Evolutionary conservation across 164 flowering plant species (phyloP).

Genomic region (Piper longum): DNA sequence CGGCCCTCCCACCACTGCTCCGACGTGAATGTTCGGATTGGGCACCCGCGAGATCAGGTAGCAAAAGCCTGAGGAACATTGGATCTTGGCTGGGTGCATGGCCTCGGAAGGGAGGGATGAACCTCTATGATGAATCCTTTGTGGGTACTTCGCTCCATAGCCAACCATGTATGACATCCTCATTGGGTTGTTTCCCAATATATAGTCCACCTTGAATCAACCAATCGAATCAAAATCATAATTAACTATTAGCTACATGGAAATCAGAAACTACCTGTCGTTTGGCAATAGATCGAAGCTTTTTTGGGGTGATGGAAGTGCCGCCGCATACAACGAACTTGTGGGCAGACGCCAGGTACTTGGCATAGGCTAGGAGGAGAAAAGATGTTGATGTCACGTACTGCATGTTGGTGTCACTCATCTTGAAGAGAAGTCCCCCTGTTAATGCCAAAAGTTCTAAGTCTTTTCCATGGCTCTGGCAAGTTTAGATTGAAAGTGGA

Average conservation of each 20-base stretch:
- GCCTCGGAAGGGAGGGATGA: conserved; percentile 67
- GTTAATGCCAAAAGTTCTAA: conserved; percentile 1
- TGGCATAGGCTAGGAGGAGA: conserved; percentile 64
- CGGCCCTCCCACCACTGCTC: conserved; percentile 86
- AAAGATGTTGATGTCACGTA: conserved; percentile 76
- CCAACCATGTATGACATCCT: conserved; percentile 94
- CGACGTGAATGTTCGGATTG: conserved; percentile 61
- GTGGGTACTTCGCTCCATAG: conserved; percentile 66
- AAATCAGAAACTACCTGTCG: conserved; percentile 31
- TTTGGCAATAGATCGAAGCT: conserved; percentile 49
- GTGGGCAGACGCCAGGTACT: conserved; percentile 49
- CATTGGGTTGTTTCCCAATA: conserved; percentile 75
- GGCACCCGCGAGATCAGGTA: conserved; percentile 40
- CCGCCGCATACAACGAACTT: conserved; percentile 54
- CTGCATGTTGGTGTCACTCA: conserved; percentile 70
- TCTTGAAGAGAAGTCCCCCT: conserved; percentile 69
- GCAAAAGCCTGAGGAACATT: conserved; percentile 55
- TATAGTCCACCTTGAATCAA: conserved; percentile 58
- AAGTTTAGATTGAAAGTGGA: neutral
- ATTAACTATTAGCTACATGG: neutral
- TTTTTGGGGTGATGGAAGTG: conserved; percentile 32
- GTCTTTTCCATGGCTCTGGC: neutral
- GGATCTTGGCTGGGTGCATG: conserved; percentile 59
- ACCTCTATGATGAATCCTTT: conserved; percentile 82
- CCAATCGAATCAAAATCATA: neutral